Base-by-base conservation (phyloP, 2,329 filamentous ascomycete species). In the Calonectria pauciramosa region DNA sequence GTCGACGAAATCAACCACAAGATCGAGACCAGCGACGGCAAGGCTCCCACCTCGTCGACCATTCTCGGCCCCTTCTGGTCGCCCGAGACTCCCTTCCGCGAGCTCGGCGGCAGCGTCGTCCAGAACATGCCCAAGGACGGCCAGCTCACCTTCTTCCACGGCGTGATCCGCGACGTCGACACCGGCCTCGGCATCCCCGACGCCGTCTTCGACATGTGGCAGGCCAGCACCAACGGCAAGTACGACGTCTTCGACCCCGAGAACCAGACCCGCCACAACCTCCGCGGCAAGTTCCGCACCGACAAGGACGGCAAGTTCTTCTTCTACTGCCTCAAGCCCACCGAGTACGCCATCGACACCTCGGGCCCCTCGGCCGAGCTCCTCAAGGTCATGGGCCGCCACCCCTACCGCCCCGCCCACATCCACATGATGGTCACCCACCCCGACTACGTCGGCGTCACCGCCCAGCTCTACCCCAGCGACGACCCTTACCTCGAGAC, bases 11-110 rank as follows among this genome's bases (percentile, higher is more conserved):
- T 93, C 78, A 90, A 91, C 76, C 90, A 93, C 87, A 91, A 89
- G 83, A 87, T 92, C 83, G 86, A 92, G 82, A 91, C 91, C 77
- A 91, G 94, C 72, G 89, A 90, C 71, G 88, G 89, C 82, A 86
- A 91, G 75, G 87, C 90, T 74, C 93, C 93, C 60, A 95, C 94
- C n/a, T 94, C 93, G 4, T 94, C 93, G 75, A 90, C 93, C 73
- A 95, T 95, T 81, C 92, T 95, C 74, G 94, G 94, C 2, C 94
- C 94, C 77, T 95, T 95, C 89, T 95, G 93, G 93, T 93, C 91
- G 14, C 93, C 93, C 80, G 89, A 94, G 80, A 92, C 94, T 1
- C 93, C 94, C 38, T 94, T 94, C 90, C 91, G 93, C 59, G 88
- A 92, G 47, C 89, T 91, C 78, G 93, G 93, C 77, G 89, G 87